Evolutionary conservation across 371 early-diverging fungal species (phyloP).

Genomic region (Amoeboaphelidium protococcarum): DNA sequence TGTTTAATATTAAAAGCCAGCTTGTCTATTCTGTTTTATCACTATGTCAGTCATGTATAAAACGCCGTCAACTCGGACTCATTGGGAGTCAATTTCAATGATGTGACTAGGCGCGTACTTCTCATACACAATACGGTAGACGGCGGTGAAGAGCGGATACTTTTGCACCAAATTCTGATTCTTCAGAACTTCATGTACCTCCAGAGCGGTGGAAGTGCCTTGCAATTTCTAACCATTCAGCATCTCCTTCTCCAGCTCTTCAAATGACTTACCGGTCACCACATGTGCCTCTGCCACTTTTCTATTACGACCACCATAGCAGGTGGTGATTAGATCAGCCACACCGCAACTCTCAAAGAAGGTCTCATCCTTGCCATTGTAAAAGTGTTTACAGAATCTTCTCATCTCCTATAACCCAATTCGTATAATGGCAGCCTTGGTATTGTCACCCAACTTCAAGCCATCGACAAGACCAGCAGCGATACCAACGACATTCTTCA

Average conservation of each 20-base stretch:
- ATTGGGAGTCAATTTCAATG: too few species aligned
- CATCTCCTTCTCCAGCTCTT: constrained; percentile 58
- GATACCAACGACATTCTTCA: constrained; percentile 96
- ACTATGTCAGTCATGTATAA: too few species aligned
- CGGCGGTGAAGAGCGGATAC: constrained; percentile 11
- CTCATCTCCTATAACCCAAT: constrained; percentile 88
- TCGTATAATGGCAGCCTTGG: constrained; percentile 89
- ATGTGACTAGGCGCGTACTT: neutral
- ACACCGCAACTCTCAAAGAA: constrained; percentile 91
- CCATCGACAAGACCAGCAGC: constrained; percentile 93
- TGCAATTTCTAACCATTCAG: constrained; percentile 95
- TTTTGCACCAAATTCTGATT: constrained; percentile 27
- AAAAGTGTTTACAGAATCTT: constrained; percentile 58
- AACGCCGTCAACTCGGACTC: too few species aligned
- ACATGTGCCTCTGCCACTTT: constrained; percentile 75
- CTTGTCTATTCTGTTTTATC: too few species aligned
- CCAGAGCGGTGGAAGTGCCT: constrained; percentile 73
- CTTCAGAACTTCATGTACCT: constrained; percentile 52
- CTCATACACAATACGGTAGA: constrained; percentile 5
- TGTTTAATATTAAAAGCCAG: too few species aligned
- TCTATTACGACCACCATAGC: constrained; percentile 88
- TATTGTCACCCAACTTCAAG: constrained; percentile 59
- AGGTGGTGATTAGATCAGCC: constrained; percentile 72
- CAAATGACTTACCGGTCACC: constrained; percentile 59
- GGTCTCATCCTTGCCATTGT: constrained; percentile 46